phyloP scores from a whole-genome alignment of 2,329 filamentous ascomycete species.

The Plectosphaerella plurivora region DNA sequence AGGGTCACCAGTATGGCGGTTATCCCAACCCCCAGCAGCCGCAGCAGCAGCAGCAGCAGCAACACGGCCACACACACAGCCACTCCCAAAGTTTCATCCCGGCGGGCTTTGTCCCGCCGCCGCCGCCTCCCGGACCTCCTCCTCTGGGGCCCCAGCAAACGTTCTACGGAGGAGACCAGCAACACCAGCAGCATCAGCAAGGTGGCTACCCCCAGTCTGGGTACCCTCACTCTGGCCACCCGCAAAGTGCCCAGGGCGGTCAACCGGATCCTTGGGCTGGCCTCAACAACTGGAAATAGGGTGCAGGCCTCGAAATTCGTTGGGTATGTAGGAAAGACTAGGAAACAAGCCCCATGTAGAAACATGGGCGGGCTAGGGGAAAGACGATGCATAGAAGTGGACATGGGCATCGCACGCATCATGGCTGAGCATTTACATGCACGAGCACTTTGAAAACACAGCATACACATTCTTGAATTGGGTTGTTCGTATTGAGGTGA shows the following conservation, averaged over 20 bases:
- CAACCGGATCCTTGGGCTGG: constrained; percentile 45
- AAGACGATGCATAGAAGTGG: too few species aligned
- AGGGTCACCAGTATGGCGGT: constrained; percentile 22
- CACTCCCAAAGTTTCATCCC: constrained; percentile 41
- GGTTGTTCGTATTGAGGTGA: constrained; percentile 22
- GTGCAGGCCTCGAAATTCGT: not conserved
- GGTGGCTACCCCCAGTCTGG: constrained; percentile 21
- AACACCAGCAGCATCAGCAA: constrained; percentile 24
- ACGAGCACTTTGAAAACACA: too few species aligned
- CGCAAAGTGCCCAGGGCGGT: constrained; percentile 24
- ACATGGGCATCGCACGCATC: not conserved
- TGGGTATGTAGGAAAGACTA: too few species aligned
- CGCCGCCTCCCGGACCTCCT: constrained; percentile 59
- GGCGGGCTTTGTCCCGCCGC: constrained; percentile 57
- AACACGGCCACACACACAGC: constrained; percentile 35
- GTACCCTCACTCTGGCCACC: constrained; percentile 21
- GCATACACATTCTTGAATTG: not conserved
- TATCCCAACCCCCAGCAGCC: constrained; percentile 25
- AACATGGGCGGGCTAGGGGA: not conserved
- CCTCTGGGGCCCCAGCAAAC: constrained; percentile 60
- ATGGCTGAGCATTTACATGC: not conserved
- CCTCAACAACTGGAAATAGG: constrained; percentile 46
- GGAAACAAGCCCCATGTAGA: too few species aligned
- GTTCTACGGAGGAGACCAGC: constrained; percentile 39
- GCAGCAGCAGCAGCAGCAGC: constrained; percentile 29